Evolutionary conservation across 1,284 basidiomycete genomes (phyloP).

Genomic region (Leccinum laetum): DNA sequence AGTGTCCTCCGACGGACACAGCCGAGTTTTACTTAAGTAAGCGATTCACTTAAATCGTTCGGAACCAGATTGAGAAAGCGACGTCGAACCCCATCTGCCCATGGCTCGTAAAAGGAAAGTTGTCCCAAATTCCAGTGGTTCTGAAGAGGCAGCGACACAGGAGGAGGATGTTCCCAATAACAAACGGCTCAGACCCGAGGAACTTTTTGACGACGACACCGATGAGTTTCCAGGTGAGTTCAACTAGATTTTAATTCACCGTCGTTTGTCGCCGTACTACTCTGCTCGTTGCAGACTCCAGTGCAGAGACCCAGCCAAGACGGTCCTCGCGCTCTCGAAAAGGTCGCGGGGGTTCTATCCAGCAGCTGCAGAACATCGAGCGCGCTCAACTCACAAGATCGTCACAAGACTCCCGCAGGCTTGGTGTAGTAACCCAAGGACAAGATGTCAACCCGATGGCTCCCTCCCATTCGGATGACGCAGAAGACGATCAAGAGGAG

Average conservation of each 20-base stretch:
- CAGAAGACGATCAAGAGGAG: not conserved
- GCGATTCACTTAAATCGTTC: not conserved
- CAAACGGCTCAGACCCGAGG: not conserved
- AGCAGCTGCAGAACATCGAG: not conserved
- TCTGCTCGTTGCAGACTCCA: not conserved
- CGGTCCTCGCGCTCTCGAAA: not conserved
- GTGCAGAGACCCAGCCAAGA: not conserved
- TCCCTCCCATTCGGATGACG: not conserved
- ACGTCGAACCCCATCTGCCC: not conserved
- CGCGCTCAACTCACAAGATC: not conserved
- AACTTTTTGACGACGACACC: not conserved
- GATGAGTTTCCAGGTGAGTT: not conserved
- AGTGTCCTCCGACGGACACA: too few species aligned
- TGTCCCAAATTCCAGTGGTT: not conserved
- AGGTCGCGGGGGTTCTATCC: not conserved
- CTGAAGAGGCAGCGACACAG: not conserved
- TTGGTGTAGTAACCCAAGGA: not conserved
- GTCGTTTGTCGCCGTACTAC: not conserved
- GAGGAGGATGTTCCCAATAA: not conserved
- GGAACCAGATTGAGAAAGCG: not conserved
- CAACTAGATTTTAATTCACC: not conserved
- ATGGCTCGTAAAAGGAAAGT: not conserved
- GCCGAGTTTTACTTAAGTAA: not conserved
- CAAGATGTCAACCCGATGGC: not conserved
- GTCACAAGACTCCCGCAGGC: not conserved